Evolutionary conservation across 2,329 filamentous ascomycete species (phyloP), one percentile per base, ranked within the genome.

Genomic region (Penicillium sp.): DNA sequence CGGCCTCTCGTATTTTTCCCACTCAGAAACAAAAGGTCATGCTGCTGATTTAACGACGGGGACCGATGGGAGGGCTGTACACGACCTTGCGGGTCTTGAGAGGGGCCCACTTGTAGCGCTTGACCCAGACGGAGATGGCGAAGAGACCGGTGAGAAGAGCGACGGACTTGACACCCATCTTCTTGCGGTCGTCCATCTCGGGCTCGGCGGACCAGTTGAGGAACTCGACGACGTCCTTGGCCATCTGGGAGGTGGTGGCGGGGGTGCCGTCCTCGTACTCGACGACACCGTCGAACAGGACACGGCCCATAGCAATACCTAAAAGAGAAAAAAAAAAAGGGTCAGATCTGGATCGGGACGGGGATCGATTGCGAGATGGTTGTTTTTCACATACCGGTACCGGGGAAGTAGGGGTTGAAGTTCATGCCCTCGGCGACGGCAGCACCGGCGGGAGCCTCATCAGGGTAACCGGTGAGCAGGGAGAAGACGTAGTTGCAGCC

Each of bases 351-450:
- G n/a, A 31, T 18, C 18, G 18, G 18, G 18, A 18, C 18, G 9
- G 11, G 27, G 29, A 27, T 29, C 40, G 29, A 41, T 7, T 3
- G 24, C 11, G 52, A 29, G n/a, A 46, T n/a, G 10, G 21, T 22
- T 31, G 34, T 48, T 27, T 44, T 34, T 48, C 45, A 63, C 72
- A 48, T 73, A 80, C 93, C 93, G 67, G 94, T 97, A 73, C 94
- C 94, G 54, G 94, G 94, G 88, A 99, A 99, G 84, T 97, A 99
- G 57, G 94, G 94, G 86, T 99, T 99, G 87, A 99, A 99, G 87
- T 97, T 97, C 79, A 99, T 87, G 71, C 94, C 94, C 58, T 87
- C 86, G 68, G 87, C 88, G 56, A 99, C 88, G 68, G 84, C 80
- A 59, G 90, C 92, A 74, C 94, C 94, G 48, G 94, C 90, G 50